Conservation (phyloP, 768 basidiomycete species). For the Leccinum boreale region DNA sequence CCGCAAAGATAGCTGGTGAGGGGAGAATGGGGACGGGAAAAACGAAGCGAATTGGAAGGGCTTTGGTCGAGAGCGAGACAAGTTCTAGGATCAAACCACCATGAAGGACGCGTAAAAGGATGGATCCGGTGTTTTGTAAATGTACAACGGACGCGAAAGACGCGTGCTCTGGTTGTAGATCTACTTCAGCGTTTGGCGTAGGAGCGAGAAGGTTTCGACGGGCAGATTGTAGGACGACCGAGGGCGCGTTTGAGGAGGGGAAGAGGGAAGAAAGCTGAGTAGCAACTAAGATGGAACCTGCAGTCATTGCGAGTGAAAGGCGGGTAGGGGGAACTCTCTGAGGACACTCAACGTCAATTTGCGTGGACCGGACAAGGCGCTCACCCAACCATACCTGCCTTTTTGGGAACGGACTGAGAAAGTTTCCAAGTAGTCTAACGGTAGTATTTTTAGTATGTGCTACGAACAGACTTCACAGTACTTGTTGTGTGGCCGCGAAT, state of each 20-base stretch:
- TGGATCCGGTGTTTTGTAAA: conserved; percentile 54
- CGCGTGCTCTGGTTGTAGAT: conserved; percentile 70
- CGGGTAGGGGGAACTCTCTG: not conserved
- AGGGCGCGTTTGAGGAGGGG: conserved; percentile 46
- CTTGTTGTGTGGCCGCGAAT: not conserved
- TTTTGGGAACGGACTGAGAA: conserved; percentile 17
- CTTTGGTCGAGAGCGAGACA: conserved; percentile 62
- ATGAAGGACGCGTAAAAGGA: conserved; percentile 74
- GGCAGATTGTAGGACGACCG: conserved; percentile 55
- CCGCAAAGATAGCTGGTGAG: conserved; percentile 60
- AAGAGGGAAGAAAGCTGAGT: conserved; percentile 66
- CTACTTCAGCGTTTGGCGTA: conserved; percentile 34
- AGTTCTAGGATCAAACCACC: conserved; percentile 74
- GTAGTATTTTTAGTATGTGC: not conserved
- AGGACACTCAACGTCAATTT: not conserved
- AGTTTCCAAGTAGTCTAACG: not conserved
- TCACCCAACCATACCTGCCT: conserved; percentile 18
- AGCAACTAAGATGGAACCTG: conserved; percentile 42
- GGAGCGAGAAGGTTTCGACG: conserved; percentile 53
- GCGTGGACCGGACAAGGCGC: not conserved
- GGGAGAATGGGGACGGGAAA: conserved; percentile 70
- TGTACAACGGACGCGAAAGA: conserved; percentile 57
- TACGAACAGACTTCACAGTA: too few relatives aligned
- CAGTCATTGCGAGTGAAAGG: conserved; percentile 21
- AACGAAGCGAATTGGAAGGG: conserved; percentile 70